Percentiles rank a stretch among this genome's conserved stretches.
Evolutionary conservation across 2,329 filamentous ascomycete genomes (phyloP).

Genomic region (Colletotrichum coccodes): DNA sequence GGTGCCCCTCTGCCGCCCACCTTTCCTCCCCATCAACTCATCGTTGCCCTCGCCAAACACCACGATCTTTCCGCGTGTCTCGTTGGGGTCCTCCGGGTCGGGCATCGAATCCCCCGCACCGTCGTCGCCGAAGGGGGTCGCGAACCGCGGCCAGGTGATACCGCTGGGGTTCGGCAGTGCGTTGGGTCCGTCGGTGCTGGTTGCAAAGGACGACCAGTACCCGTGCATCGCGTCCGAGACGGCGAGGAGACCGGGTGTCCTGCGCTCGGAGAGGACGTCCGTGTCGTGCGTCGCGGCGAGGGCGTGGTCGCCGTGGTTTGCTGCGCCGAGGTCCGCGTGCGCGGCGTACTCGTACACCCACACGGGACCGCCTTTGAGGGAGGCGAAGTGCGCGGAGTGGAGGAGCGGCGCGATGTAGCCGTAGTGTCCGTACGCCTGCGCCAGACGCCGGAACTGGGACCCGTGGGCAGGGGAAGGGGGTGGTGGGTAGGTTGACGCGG

Average conservation of each 20-base stretch:
- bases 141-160: conserved; percentile 54
- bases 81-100: conserved; percentile 5
- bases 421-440: conserved; percentile 71
- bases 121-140: conserved; percentile 47
- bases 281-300: conserved; percentile 55
- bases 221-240: conserved; percentile 47
- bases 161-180: conserved; percentile 23
- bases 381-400: conserved; percentile 63
- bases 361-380: conserved; percentile 42
- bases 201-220: conserved; percentile 51
- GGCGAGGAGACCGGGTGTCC: conserved; percentile 54
- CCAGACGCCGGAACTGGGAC: conserved; percentile 65
- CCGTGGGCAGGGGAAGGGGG: conserved; percentile 48
- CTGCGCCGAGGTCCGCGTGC: conserved; percentile 48
- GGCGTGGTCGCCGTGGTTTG: conserved; percentile 60
- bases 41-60: conserved; percentile 71
- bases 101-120: conserved; percentile 14
- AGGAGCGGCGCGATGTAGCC: conserved; percentile 73
- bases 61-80: conserved; percentile 50
- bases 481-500: conserved; percentile 41
- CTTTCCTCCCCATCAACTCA: conserved; percentile 51
- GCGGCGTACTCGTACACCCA: conserved; percentile 72
- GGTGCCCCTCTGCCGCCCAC: conserved; percentile 49
- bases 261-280: conserved; percentile 45
- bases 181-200: conserved; percentile 23